Evolutionary conservation across 331 rosid genomes (phyloP).

Genomic region (Cydonia oblonga): DNA sequence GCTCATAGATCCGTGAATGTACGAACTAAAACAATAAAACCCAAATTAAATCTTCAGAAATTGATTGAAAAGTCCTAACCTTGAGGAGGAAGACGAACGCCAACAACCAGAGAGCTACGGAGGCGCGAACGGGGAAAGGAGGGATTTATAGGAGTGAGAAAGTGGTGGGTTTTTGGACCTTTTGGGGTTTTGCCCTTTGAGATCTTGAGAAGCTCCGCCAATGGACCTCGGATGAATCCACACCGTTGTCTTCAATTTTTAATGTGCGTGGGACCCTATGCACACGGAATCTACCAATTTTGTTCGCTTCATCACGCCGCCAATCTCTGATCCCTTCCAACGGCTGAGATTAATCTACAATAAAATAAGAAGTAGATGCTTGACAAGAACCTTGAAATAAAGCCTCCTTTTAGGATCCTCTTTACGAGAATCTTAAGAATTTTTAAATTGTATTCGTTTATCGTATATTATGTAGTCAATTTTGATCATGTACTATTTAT

Average conservation of each 20-base stretch:
- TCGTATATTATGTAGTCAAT: no score
- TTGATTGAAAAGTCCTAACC: neutral
- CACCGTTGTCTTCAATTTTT: neutral
- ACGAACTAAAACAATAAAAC: neutral
- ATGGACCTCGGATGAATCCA: constrained; percentile 9
- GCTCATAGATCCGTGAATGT: neutral
- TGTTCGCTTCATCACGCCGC: neutral
- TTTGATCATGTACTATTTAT: no score
- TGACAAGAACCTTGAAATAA: no score
- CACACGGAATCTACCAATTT: neutral
- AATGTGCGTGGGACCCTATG: neutral
- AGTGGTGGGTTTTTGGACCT: neutral
- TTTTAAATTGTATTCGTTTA: no score
- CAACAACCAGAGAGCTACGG: neutral
- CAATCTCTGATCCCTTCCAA: neutral
- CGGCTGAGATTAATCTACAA: constrained; percentile 6
- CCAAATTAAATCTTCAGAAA: neutral
- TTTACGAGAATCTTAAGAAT: no score
- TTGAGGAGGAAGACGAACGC: neutral
- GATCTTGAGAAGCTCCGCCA: constrained; percentile 23
- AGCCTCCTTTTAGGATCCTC: no score
- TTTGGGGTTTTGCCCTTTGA: neutral
- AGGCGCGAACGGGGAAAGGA: neutral
- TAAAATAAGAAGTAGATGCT: neutral
- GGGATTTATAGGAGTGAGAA: neutral